These are phyloP conservation scores for Pseudozyma flocculosa DNA, from an alignment of 1,284 basidiomycete genomes.

Conservation along the genomic window DNA sequence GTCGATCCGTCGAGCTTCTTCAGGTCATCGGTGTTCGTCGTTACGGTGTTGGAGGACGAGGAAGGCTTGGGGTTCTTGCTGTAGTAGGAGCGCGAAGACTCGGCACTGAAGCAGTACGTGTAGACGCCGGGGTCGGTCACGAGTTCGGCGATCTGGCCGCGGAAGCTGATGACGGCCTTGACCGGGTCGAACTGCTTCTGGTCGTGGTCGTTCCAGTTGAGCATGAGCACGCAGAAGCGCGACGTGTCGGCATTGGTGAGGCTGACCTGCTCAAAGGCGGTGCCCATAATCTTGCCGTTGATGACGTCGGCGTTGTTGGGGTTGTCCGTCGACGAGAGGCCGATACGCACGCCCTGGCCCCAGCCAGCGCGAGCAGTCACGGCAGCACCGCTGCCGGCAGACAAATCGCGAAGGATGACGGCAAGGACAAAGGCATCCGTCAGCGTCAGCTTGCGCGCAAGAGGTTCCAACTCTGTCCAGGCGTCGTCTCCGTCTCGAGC, in stretches of 20 bases:
- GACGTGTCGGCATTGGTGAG: background rate
- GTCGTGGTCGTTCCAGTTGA: slow-evolving; percentile 2
- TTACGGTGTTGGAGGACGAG: too few species aligned
- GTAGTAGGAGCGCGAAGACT: too few species aligned
- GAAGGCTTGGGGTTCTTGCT: too few species aligned
- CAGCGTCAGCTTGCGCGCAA: too few species aligned
- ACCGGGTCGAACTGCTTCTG: background rate
- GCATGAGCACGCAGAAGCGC: background rate
- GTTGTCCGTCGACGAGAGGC: background rate
- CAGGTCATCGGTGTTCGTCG: too few species aligned
- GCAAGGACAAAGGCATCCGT: too few species aligned
- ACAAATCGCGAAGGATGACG: too few species aligned
- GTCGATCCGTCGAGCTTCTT: too few species aligned
- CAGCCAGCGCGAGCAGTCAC: background rate
- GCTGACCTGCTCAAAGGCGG: background rate
- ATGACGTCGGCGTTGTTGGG: background rate
- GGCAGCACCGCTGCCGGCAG: too few species aligned
- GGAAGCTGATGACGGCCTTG: background rate
- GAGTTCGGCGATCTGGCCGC: background rate
- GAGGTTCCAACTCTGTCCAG: too few species aligned
- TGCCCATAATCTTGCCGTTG: background rate
- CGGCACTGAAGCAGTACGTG: background rate
- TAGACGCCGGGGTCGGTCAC: background rate
- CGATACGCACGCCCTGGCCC: background rate
- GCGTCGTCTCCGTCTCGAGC: too few species aligned